Evolutionary conservation across 331 rosid species (phyloP).

Genomic region (Acacia pycnantha): DNA sequence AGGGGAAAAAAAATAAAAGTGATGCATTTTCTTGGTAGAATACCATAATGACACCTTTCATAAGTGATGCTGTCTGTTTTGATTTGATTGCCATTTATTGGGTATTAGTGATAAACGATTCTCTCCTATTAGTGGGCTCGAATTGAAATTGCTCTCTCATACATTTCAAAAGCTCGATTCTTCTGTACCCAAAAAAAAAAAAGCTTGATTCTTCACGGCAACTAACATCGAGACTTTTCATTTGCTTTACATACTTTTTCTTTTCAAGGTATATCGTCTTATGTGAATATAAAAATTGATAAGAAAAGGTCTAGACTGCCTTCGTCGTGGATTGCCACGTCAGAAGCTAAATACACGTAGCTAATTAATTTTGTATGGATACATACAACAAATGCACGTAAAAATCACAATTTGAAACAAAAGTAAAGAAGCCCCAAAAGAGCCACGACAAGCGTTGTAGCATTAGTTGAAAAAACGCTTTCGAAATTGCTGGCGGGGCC

Average conservation of each 20-base stretch:
- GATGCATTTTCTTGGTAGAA: neutral
- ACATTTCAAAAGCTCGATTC: neutral
- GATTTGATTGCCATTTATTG: constrained; percentile 1
- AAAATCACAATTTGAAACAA: neutral
- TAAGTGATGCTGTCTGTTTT: neutral
- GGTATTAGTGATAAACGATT: neutral
- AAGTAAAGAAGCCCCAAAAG: neutral
- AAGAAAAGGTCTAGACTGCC: neutral
- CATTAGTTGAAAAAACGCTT: constrained; percentile 12
- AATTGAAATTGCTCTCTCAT: neutral
- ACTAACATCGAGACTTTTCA: neutral
- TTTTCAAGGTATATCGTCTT: no score
- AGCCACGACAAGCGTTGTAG: neutral
- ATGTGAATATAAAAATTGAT: no score
- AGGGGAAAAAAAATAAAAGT: neutral
- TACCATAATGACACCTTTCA: constrained; percentile 4
- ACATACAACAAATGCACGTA: neutral
- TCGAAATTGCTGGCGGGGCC: neutral
- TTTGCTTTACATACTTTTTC: neutral
- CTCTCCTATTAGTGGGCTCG: neutral
- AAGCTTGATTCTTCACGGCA: neutral
- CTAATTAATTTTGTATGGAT: neutral
- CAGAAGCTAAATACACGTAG: neutral
- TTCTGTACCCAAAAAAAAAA: no score
- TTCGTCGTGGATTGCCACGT: neutral